These are phyloP conservation scores for Sclerotinia trifoliorum DNA, from an alignment of 2,329 filamentous ascomycete species.

Conservation along the genomic window DNA sequence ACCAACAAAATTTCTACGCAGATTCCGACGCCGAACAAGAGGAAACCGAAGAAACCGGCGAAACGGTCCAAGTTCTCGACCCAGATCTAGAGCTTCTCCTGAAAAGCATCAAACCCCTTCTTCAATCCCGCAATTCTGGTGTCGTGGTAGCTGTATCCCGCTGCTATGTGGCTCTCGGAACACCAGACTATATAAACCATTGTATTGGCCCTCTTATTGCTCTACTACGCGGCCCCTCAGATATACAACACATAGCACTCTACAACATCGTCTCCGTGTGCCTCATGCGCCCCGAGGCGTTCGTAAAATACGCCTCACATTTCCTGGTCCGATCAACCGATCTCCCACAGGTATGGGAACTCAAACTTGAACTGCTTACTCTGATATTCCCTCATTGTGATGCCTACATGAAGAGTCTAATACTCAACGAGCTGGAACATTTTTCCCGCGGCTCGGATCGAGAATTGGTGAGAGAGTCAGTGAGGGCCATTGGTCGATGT, in stretches of 20 bases:
- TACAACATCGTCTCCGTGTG: slow-evolving; percentile 97
- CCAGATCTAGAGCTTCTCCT: slow-evolving; percentile 81
- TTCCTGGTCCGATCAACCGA: slow-evolving; percentile 85
- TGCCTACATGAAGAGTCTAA: slow-evolving; percentile 74
- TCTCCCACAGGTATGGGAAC: slow-evolving; percentile 75
- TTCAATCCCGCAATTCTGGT: slow-evolving; percentile 90
- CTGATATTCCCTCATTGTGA: slow-evolving; percentile 85
- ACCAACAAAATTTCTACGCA: slow-evolving; percentile 75
- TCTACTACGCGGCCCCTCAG: slow-evolving; percentile 76
- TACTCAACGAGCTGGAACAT: slow-evolving; percentile 90
- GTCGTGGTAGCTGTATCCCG: slow-evolving; percentile 86
- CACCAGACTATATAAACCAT: slow-evolving; percentile 68
- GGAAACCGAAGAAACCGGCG: slow-evolving; percentile 45
- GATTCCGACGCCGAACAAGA: slow-evolving; percentile 49
- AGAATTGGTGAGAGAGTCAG: slow-evolving; percentile 79
- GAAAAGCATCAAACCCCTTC: slow-evolving; percentile 74
- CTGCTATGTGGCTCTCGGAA: slow-evolving; percentile 82
- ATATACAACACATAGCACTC: slow-evolving; percentile 85
- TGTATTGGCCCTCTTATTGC: slow-evolving; percentile 84
- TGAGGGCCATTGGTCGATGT: slow-evolving; percentile 89
- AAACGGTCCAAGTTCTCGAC: slow-evolving; percentile 63
- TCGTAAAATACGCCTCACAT: slow-evolving; percentile 83
- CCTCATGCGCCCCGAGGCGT: slow-evolving; percentile 70
- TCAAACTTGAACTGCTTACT: slow-evolving; percentile 89
- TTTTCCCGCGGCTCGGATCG: slow-evolving; percentile 78